Percentiles rank a stretch among this genome's conserved stretches.
These are phyloP conservation scores for Dryas octopetala DNA, from an alignment of 306 rosid species.

Conservation along the genomic window DNA sequence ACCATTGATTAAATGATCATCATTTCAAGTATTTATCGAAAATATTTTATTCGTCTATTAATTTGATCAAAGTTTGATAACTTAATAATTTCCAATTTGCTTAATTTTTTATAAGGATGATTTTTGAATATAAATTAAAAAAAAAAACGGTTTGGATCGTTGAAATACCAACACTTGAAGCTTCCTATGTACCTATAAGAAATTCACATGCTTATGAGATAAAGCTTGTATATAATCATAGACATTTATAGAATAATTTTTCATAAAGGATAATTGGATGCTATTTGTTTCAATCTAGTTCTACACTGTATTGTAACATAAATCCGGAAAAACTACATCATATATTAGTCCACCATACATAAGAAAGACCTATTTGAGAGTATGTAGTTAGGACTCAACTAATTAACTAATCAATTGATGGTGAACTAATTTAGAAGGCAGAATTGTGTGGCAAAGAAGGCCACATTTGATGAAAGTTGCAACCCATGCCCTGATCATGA, in stretches of 20 bases:
- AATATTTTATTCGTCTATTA: too few species aligned
- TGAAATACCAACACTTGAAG: too few species aligned
- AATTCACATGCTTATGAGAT: too few species aligned
- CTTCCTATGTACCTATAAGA: not conserved
- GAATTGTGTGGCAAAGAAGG: conserved; percentile 37
- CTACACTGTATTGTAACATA: conserved; percentile 13
- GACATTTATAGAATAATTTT: not conserved
- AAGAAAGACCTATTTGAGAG: conserved; percentile 20
- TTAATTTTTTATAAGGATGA: too few species aligned
- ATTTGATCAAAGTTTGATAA: too few species aligned
- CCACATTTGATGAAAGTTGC: conserved; percentile 32
- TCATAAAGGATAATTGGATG: not conserved
- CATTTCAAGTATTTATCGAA: too few species aligned
- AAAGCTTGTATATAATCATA: too few species aligned
- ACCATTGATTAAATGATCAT: too few species aligned
- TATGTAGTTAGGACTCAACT: conserved; percentile 2
- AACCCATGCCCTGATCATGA: conserved; percentile 24
- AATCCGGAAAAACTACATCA: conserved; percentile 36
- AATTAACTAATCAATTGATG: not conserved
- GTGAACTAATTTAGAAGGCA: conserved; percentile 18
- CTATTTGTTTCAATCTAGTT: not conserved
- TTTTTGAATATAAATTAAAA: too few species aligned
- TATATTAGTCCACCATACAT: conserved; percentile 40
- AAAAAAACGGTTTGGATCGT: too few species aligned
- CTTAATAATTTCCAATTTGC: too few species aligned